Base-by-base conservation (phyloP, 2,329 filamentous ascomycete species). In the Trichoderma simmonsii region DNA sequence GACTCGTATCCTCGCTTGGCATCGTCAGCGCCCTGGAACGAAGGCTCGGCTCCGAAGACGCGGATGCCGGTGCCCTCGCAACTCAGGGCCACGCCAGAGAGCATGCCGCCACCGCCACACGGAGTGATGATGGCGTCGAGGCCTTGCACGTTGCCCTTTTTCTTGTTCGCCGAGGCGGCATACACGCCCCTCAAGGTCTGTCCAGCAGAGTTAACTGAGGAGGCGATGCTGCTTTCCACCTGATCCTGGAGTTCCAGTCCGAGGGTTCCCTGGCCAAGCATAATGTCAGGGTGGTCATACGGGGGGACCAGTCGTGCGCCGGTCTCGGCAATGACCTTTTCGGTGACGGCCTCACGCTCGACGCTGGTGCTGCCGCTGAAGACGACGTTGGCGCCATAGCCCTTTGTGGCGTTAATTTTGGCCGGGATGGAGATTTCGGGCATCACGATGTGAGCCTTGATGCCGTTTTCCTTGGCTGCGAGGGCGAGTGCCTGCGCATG, bases 401-500 rank as follows among this genome's bases (percentile, higher is more conserved):
- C 87, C 75, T 86, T 85, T 0, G 95, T 97, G 0, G 92, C 95
- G 4, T 92, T 91, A 74, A 98, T 94, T 82, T 98, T 98, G 74
- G 90, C 91, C n/a, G 92, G 88, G 0, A 93, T 91, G 71, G 91
- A 92, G 78, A 96, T 96, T n/a, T 83, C 81, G 0, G 95, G 95
- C 95, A 98, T 98, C 72, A 98, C 91, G 78, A 98, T 95, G 83
- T 95, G 89, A 0, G 94, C 93, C 12, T 92, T 91, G 74, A 98
- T 90, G 68, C 85, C 83, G 78, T 92, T 89, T 48, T 91, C 91
- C 21, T 86, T 86, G 2, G 95, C 94, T 0, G 95, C 95, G 65
- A 98, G 91, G 2, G 95, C 90, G 71, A 98, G 90, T 2, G 96
- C 95, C 85, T 97, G 94, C 0, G 95, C 95, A 80, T 98, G 96